Evolutionary conservation across 2,329 filamentous ascomycete genomes (phyloP).

Genomic region (Dactylellina drechsleri): DNA sequence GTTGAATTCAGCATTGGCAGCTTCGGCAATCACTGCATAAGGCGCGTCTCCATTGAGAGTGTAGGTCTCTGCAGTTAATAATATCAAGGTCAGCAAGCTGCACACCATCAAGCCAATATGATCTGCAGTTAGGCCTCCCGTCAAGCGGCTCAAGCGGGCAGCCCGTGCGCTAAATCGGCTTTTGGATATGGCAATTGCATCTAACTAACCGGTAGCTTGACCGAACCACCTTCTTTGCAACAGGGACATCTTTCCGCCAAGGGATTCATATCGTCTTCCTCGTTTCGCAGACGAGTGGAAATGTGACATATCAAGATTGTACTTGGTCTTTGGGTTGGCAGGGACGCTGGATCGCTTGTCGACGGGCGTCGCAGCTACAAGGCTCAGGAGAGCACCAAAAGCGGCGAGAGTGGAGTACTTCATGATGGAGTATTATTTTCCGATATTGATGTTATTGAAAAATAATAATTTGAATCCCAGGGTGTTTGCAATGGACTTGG

Average conservation of each 20-base stretch:
- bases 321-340: constrained; percentile 48
- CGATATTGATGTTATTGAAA: constrained; percentile 9
- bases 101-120: constrained; percentile 12
- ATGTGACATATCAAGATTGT: constrained; percentile 53
- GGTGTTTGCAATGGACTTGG: constrained; percentile 12
- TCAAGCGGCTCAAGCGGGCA: constrained; percentile 13
- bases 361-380: constrained; percentile 47
- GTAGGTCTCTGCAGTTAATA: constrained; percentile 39
- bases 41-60: constrained; percentile 44
- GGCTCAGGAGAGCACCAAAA: constrained; percentile 29
- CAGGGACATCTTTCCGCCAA: constrained; percentile 52
- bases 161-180: constrained; percentile 37
- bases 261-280: constrained; percentile 51
- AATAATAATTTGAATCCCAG: constrained; percentile 26
- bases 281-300: constrained; percentile 53
- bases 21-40: constrained; percentile 39
- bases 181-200: constrained; percentile 8
- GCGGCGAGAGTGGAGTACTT: constrained; percentile 52
- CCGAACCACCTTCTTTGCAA: constrained; percentile 46
- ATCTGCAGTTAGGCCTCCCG: constrained; percentile 35
- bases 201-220: constrained; percentile 49
- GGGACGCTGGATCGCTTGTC: constrained; percentile 50
- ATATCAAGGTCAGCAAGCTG: background rate
- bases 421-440: constrained; percentile 32
- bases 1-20: constrained; percentile 48